These are phyloP conservation scores for Penicillium egyptiacum DNA, from an alignment of 495 filamentous ascomycete genomes.

Conservation along the genomic window DNA sequence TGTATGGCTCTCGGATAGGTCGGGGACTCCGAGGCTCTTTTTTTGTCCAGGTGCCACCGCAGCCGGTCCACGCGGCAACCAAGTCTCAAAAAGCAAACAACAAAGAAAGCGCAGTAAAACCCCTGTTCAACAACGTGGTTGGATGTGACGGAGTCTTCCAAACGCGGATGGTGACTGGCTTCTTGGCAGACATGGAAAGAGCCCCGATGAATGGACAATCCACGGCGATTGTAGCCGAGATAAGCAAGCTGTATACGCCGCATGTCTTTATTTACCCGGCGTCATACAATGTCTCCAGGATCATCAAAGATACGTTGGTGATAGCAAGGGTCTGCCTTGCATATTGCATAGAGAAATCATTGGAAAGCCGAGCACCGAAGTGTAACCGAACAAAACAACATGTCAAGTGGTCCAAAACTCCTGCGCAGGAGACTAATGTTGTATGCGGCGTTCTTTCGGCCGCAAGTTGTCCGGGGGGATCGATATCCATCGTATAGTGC, in stretches of 20 bases:
- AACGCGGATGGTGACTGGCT: neutral
- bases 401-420: conserved; percentile 5
- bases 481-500: conserved; percentile 14
- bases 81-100: neutral
- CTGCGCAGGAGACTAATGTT: conserved; percentile 24
- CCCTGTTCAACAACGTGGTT: neutral
- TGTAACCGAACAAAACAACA: conserved; percentile 6
- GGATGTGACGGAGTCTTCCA: neutral
- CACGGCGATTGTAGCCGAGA: conserved; percentile 1
- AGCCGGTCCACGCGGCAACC: neutral
- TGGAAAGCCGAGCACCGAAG: conserved; percentile 1
- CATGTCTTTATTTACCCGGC: neutral
- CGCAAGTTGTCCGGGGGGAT: conserved; percentile 13
- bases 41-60: neutral
- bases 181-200: neutral
- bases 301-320: conserved; percentile 19
- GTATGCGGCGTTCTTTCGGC: conserved; percentile 20
- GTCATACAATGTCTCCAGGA: neutral
- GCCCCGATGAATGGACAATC: neutral
- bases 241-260: conserved; percentile 4
- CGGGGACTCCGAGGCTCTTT: conserved; percentile 4
- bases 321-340: conserved; percentile 20
- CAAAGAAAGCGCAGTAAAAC: neutral
- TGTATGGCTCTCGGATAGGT: conserved; percentile 8
- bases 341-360: conserved; percentile 17